Evolutionary conservation across 1,284 basidiomycete species (phyloP), one percentile per base, ranked within the genome.

Genomic region (Schizophyllum commune): DNA sequence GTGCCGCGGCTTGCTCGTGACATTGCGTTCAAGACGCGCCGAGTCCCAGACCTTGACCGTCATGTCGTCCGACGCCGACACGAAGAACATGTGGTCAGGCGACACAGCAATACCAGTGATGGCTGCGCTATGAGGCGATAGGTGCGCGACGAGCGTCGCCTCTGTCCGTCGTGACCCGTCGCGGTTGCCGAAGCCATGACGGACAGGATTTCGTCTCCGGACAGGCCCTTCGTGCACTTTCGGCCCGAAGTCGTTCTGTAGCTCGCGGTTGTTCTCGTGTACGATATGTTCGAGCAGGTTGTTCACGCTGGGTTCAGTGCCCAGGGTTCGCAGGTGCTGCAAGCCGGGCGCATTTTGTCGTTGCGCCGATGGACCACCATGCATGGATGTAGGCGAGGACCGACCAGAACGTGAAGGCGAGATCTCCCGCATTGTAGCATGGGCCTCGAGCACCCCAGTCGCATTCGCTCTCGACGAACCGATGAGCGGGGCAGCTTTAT

Each of bases 61-160:
- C 65, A 88, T 87, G 69, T 97, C 94, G 65, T 91, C 86, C 1
- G 94, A 96, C 0, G 88, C 84, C 0, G 95, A 91, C 1, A 94
- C 89, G 68, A 99, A 98, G 79, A 98, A 99, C 65, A 88, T 76
- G 65, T 97, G 94, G 70, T 99, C 97, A 0, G 95, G 94, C 1
- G 96, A 90, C 9, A 96, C 91, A 0, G 89, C 89, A 17, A 99
- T 78, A 1, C 86, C 83, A 0, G 89, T 94, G 63, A 99, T 80
- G 0, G 85, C 80, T 17, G 88, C 90, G 0, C 85, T 83, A 69
- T 98, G 95, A 8, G 93, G 92, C 20, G 83, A 83, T n/a, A 96
- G 81, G 71, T 96, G 90, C 0, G 91, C 88, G 58, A 97, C 85
- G 63, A 96, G 82, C 0, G 82, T 88, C 0, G 91, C 89, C 63